Percentiles rank a stretch among this genome's conserved stretches.
Conservation (phyloP, 148 eudicot species). For the Rhododendron vialii region DNA sequence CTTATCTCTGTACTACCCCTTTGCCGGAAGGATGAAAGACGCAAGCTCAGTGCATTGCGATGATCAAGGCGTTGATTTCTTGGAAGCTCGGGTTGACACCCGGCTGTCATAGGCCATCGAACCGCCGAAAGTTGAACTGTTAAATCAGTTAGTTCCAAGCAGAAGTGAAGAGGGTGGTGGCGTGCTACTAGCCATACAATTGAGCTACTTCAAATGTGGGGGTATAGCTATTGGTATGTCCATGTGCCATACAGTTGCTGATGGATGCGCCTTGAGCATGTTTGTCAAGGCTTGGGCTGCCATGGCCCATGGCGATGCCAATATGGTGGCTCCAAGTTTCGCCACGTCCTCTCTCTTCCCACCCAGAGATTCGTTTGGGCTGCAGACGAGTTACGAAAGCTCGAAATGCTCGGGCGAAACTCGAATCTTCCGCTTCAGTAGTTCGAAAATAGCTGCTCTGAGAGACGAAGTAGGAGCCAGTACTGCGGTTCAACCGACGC, state of each 20-base stretch:
- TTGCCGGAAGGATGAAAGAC: conserved; percentile 24
- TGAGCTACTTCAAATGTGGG: conserved; percentile 25
- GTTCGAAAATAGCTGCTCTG: conserved; percentile 27
- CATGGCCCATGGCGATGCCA: background rate
- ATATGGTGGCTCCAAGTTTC: conserved; percentile 18
- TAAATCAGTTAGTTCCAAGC: background rate
- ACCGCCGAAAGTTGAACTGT: background rate
- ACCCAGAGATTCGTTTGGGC: conserved; percentile 6
- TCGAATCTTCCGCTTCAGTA: conserved; percentile 29
- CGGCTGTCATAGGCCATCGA: background rate
- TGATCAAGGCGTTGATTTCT: background rate
- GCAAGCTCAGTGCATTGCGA: background rate
- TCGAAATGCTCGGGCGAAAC: conserved; percentile 6
- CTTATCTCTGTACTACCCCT: conserved; percentile 37
- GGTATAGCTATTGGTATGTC: conserved; percentile 31
- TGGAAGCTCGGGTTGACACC: background rate
- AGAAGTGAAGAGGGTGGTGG: background rate
- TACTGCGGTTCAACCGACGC: conserved; percentile 17
- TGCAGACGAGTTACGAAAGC: conserved; percentile 5
- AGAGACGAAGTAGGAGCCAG: conserved; percentile 1
- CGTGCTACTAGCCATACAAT: conserved; percentile 4
- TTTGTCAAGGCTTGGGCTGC: conserved; percentile 38
- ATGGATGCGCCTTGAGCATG: conserved; percentile 23
- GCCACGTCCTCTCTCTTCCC: conserved; percentile 27
- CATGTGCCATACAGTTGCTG: conserved; percentile 30